phyloP scores from a whole-genome alignment of 192 early-diverging fungal genomes.

The Backusella mclennaniae region DNA sequence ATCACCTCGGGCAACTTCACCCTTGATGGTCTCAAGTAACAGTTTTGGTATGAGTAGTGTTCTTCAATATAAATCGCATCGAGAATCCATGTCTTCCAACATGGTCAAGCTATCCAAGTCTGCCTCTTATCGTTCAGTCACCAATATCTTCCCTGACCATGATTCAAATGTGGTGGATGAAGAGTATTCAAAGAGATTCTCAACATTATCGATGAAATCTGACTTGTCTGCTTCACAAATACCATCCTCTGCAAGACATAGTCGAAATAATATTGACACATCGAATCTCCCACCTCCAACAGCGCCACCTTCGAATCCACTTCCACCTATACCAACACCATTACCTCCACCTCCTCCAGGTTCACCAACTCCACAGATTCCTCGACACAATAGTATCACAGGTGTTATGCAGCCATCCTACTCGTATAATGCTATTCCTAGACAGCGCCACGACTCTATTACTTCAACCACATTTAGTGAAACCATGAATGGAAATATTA shows the following conservation, averaged over 20 bases:
- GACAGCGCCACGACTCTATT: conserved; percentile 17
- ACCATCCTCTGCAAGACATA: neutral
- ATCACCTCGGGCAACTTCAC: conserved; percentile 16
- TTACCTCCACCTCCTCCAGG: conserved; percentile 10
- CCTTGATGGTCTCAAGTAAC: conserved; percentile 1
- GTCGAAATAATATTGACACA: neutral
- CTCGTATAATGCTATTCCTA: neutral
- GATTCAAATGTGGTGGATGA: neutral
- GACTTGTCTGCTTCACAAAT: neutral
- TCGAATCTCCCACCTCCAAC: conserved; percentile 20
- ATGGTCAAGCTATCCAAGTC: conserved; percentile 17
- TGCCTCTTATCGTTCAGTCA: neutral
- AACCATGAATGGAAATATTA: neutral
- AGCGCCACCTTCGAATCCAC: conserved; percentile 27
- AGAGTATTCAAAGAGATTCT: neutral
- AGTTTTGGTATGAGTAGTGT: neutral
- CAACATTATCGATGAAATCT: conserved; percentile 3
- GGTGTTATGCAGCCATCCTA: neutral
- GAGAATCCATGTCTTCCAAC: neutral
- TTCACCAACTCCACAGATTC: conserved; percentile 9
- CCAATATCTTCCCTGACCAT: neutral
- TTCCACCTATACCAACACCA: conserved; percentile 28
- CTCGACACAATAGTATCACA: neutral
- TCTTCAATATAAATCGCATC: conserved; percentile 9
- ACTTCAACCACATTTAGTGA: conserved; percentile 10